Conservation (phyloP, 1,284 basidiomycete species). For the Moniliophthora roreri region DNA sequence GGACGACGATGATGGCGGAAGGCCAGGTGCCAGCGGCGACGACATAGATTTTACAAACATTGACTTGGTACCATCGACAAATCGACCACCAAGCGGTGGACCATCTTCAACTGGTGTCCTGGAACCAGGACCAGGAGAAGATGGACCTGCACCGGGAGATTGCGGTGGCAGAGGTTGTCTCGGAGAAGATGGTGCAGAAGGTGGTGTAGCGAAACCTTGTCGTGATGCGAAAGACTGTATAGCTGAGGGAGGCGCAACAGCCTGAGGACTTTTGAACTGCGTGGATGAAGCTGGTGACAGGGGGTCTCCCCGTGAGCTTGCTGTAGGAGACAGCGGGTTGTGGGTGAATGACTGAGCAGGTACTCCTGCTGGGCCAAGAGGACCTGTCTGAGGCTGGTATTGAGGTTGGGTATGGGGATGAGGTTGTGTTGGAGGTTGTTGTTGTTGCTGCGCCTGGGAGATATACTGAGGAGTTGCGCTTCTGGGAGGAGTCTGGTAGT, state of each 20-base stretch:
- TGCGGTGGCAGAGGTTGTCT: conserved; percentile 35
- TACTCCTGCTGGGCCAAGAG: no score
- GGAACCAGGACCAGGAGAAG: conserved; percentile 26
- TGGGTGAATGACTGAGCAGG: not conserved
- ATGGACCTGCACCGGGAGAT: conserved; percentile 55
- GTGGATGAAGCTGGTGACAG: conserved; percentile 7
- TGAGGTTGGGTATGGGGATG: not conserved
- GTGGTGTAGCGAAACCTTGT: conserved; percentile 21
- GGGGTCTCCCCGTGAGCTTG: conserved; percentile 1
- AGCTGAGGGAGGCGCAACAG: conserved; percentile 24
- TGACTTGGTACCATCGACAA: conserved; percentile 71
- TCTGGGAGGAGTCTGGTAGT: conserved; percentile 11
- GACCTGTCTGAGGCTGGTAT: not conserved
- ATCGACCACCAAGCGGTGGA: conserved; percentile 61
- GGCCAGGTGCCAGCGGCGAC: conserved; percentile 32
- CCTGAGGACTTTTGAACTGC: conserved; percentile 13
- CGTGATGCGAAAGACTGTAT: conserved; percentile 19
- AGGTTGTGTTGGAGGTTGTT: conserved; percentile 1
- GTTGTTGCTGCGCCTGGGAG: not conserved
- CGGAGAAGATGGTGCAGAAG: conserved; percentile 14
- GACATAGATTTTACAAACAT: conserved; percentile 62
- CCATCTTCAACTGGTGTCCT: conserved; percentile 27
- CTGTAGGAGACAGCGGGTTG: conserved; percentile 3
- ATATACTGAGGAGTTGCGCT: conserved; percentile 7
- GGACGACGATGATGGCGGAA: conserved; percentile 24